These are phyloP conservation scores for Leccinum griseonigrum DNA, from an alignment of 1,284 basidiomycete species.

Conservation along the genomic window DNA sequence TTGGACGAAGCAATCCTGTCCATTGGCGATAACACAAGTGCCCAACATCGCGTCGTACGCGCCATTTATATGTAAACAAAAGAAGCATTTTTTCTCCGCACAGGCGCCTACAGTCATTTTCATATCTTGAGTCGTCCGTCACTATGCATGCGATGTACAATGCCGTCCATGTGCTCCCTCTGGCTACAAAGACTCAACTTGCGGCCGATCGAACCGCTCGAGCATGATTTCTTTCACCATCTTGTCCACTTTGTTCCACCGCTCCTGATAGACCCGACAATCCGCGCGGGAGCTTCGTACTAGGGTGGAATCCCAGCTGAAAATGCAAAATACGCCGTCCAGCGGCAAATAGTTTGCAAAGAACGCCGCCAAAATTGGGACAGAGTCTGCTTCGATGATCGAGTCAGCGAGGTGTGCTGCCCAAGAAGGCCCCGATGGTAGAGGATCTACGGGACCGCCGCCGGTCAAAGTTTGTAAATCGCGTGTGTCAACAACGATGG, in stretches of 20 bases:
- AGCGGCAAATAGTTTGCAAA: not conserved
- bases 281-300: not conserved
- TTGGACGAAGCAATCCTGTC: too few species aligned
- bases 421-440: not conserved
- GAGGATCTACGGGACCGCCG: not conserved
- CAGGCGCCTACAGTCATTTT: too few species aligned
- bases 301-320: not conserved
- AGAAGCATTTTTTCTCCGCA: too few species aligned
- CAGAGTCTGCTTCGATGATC: not conserved
- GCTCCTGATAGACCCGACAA: not conserved
- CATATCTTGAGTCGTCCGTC: too few species aligned
- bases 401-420: not conserved
- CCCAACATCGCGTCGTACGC: too few species aligned
- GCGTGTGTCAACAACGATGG: too few species aligned
- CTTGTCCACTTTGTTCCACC: not conserved
- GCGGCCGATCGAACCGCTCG: not conserved
- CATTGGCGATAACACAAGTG: too few species aligned
- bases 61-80: too few species aligned
- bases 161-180: not conserved
- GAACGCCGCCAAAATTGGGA: not conserved
- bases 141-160: too few species aligned
- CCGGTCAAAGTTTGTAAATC: not conserved
- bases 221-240: not conserved
- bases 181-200: not conserved
- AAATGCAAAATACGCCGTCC: not conserved